Percentiles rank a stretch among this genome's conserved stretches.
These are phyloP conservation scores for Kwoniella botswanensis DNA, from an alignment of 768 basidiomycete genomes.

Conservation along the genomic window DNA sequence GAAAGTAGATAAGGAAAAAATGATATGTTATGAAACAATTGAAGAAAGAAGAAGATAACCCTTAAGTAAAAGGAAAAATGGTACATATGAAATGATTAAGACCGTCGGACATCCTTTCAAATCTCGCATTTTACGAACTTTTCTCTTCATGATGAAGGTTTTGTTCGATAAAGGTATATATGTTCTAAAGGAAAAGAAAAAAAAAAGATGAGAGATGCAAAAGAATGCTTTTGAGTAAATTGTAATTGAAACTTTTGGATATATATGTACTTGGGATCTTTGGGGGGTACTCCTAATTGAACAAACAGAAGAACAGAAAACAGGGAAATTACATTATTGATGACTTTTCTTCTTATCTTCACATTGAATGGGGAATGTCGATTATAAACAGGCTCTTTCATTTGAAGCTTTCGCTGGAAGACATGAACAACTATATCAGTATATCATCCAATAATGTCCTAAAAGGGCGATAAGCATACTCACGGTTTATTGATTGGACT, in stretches of 20 bases:
- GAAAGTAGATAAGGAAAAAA: background rate
- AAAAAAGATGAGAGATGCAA: background rate
- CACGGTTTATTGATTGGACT: background rate
- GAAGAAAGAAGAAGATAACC: background rate
- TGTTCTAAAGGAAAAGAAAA: background rate
- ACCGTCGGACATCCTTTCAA: no score
- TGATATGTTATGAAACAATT: conserved; percentile 1
- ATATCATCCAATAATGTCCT: background rate
- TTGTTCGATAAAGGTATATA: background rate
- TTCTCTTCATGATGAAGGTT: background rate
- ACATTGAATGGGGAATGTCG: conserved; percentile 1
- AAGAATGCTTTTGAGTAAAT: background rate
- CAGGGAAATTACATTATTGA: background rate
- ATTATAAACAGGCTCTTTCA: background rate
- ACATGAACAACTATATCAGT: background rate
- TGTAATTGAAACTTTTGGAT: background rate
- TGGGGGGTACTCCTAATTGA: conserved; percentile 2
- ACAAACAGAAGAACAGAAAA: conserved; percentile 1
- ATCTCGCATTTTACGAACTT: background rate
- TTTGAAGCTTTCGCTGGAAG: background rate
- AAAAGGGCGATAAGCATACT: background rate
- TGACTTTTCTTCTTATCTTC: background rate
- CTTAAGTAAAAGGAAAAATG: background rate
- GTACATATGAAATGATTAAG: background rate
- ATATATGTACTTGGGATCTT: background rate